Evolutionary conservation across 2,329 filamentous ascomycete species (phyloP).

Genomic region (Aspergillus sp.): DNA sequence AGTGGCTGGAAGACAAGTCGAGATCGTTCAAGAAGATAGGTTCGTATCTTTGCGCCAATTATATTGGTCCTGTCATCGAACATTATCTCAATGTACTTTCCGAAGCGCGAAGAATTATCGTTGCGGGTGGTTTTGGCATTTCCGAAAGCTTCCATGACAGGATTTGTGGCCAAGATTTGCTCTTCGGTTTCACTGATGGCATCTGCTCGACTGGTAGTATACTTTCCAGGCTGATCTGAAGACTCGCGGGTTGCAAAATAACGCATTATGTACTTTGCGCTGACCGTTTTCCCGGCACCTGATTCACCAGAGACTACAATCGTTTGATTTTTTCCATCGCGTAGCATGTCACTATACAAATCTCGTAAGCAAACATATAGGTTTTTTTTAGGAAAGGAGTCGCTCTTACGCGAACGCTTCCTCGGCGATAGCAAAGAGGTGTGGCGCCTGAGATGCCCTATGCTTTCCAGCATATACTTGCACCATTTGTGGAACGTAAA

Average conservation of each 20-base stretch:
- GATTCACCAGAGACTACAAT: conserved; percentile 99
- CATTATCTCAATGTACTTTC: conserved; percentile 99
- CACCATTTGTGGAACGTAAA: conserved; percentile 99
- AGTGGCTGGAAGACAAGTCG: conserved; percentile 95
- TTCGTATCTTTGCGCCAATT: conserved; percentile 95
- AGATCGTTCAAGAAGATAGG: conserved; percentile 91
- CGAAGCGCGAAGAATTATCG: conserved; percentile 98
- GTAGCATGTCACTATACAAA: conserved; percentile 80
- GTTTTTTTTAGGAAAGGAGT: not conserved
- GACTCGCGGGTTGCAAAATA: conserved; percentile 98
- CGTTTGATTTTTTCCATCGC: conserved; percentile 94
- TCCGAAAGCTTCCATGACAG: conserved; percentile 99
- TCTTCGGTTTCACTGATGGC: conserved; percentile 98
- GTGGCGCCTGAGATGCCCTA: conserved; percentile 91
- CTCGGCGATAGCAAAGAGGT: conserved; percentile 97
- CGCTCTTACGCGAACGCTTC: conserved; percentile 86
- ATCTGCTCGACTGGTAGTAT: conserved; percentile 70
- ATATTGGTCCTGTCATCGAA: conserved; percentile 95
- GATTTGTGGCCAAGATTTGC: conserved; percentile 96
- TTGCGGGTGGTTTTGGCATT: conserved; percentile 99
- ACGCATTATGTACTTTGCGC: conserved; percentile 99
- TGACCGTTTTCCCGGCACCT: conserved; percentile 97
- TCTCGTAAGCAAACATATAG: conserved; percentile 39
- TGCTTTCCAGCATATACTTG: conserved; percentile 98
- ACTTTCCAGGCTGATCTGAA: conserved; percentile 79